phyloP scores from a whole-genome alignment of 163 green algal genomes.

The Dunaliella salina region DNA sequence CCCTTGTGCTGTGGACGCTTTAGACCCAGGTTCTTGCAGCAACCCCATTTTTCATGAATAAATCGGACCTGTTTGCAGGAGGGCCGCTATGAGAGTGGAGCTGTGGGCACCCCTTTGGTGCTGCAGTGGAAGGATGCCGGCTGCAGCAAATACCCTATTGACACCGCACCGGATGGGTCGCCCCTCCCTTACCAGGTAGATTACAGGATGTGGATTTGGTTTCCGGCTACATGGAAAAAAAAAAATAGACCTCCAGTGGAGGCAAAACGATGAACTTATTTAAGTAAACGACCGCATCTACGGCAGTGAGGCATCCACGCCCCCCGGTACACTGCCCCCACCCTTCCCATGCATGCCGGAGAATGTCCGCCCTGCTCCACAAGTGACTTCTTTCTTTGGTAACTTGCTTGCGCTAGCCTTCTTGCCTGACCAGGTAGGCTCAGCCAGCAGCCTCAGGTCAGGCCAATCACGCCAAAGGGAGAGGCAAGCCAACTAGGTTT shows the following conservation, averaged over 20 bases:
- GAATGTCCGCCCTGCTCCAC: constrained; percentile 31
- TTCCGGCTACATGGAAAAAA: no score
- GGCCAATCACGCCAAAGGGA: no score
- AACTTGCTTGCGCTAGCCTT: no score
- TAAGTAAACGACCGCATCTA: constrained; percentile 90
- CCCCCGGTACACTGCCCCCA: constrained; percentile 28
- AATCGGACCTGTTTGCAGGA: no score
- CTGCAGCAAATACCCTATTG: constrained; percentile 48
- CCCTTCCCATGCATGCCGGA: constrained; percentile 64
- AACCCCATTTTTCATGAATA: no score
- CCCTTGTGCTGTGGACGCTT: no score
- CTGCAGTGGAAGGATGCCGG: constrained; percentile 79
- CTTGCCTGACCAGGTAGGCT: constrained; percentile 31
- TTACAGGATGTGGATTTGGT: not conserved
- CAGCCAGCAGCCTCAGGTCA: not conserved
- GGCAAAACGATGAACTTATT: no score
- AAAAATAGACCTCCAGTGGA: no score
- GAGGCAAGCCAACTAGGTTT: no score
- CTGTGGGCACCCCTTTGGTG: constrained; percentile 50
- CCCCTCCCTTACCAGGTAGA: constrained; percentile 42
- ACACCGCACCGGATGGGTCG: constrained; percentile 16
- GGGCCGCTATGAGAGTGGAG: constrained; percentile 57
- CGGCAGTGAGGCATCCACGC: constrained; percentile 27
- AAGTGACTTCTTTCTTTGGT: no score
- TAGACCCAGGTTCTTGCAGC: no score